Conservation (phyloP, 2,329 filamentous ascomycete genomes). For the Aquanectria penicillioides region DNA sequence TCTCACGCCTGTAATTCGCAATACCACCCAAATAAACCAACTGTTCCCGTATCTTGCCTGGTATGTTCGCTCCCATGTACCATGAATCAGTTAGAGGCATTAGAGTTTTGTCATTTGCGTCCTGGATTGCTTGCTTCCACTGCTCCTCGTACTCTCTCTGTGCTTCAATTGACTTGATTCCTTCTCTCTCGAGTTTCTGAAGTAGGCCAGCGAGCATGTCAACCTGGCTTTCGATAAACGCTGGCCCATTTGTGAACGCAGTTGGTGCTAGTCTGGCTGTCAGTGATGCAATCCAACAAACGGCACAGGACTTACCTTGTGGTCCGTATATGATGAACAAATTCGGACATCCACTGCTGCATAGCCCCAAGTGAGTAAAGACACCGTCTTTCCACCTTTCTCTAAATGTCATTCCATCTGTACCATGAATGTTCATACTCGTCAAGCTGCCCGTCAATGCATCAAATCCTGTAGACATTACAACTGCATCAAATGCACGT, state of each 20-base stretch:
- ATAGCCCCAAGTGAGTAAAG: constrained; percentile 36
- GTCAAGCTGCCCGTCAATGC: constrained; percentile 32
- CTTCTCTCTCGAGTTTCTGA: constrained; percentile 16
- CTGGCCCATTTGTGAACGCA: constrained; percentile 29
- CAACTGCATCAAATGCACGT: constrained; percentile 38
- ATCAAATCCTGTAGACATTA: constrained; percentile 37
- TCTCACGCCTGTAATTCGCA: constrained; percentile 10
- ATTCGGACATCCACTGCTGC: constrained; percentile 33
- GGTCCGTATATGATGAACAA: constrained; percentile 40
- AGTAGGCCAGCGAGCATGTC: constrained; percentile 29
- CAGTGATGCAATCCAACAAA: not conserved
- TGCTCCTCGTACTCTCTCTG: not conserved
- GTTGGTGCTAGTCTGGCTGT: constrained; percentile 21
- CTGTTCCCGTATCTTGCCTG: constrained; percentile 20
- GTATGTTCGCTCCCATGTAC: constrained; percentile 25
- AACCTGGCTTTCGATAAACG: constrained; percentile 35
- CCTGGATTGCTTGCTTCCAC: constrained; percentile 21
- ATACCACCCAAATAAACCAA: constrained; percentile 19
- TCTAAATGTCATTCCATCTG: constrained; percentile 21
- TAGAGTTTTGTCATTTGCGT: constrained; percentile 13
- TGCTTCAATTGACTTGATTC: constrained; percentile 20
- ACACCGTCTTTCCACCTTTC: constrained; percentile 32
- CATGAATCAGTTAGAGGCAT: constrained; percentile 18
- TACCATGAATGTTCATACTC: constrained; percentile 34
- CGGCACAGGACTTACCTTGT: constrained; percentile 17